Evolutionary conservation across 2,329 filamentous ascomycete species (phyloP), one percentile per base, ranked within the genome.

Genomic region (Penicillium sp.): DNA sequence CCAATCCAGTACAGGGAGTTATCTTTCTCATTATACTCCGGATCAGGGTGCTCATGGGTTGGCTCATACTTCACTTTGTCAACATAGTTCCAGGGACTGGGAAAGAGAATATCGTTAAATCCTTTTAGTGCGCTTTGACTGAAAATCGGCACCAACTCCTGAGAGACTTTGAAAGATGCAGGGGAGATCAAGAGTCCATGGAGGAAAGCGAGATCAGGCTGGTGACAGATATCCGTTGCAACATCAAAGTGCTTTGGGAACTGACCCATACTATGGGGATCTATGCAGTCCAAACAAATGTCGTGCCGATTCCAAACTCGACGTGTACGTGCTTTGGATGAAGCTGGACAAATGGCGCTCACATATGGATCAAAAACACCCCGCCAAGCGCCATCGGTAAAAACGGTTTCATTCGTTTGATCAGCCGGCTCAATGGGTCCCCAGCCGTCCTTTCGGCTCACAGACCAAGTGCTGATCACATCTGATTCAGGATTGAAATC

Each of bases 61-160:
- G 83, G 81, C 0, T 75, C 68, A 50, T 84, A 84, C 59, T 75
- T 74, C 13, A 79, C 79, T 68, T 85, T 86, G 58, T 84, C 82
- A 57, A 84, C 73, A 61, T 86, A 87, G 63, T 85, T 86, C 83
- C 83, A 86, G 0, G 82, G 73, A 64, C 81, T 78, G 0, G 91
- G 90, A 52, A 92, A 88, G 22, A 93, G 74, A 33, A 96, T 90
- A 69, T 96, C 91, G 61, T 83, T 85, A 74, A 90, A 93, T 5
- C 86, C 86, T 45, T 84, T 80, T 1, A 87, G 85, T 65, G 91
- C 91, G 48, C 86, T 87, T 56, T 89, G 82, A 60, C 90, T 90
- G 74, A 95, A 95, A 11, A 95, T 78, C 0, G 91, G 91, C 2
- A 89, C 74, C 4, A 95, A 79, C 21, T 87, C 80, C 59, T 85